Percentiles rank a stretch among this genome's conserved stretches.
These are phyloP conservation scores for Tetratostichococcus sp. DNA, from an alignment of 139 green algal genomes.

Conservation along the genomic window DNA sequence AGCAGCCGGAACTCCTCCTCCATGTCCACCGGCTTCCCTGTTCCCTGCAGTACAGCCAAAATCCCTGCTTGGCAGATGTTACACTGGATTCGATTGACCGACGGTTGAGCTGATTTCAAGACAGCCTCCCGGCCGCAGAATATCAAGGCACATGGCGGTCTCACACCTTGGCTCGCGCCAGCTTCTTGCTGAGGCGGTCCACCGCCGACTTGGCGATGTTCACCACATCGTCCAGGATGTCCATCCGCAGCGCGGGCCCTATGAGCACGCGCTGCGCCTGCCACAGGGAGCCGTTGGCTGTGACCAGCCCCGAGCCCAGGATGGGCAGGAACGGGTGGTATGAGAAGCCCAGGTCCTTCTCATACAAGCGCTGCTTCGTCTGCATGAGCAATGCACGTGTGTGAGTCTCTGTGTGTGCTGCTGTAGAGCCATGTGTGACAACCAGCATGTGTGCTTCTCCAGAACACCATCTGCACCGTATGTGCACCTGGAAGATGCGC, in stretches of 20 bases:
- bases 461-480: neutral
- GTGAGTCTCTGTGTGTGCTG: no score
- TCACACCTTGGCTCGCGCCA: slow-evolving; percentile 37
- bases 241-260: slow-evolving; percentile 73
- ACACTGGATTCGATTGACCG: no score
- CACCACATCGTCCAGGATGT: slow-evolving; percentile 89
- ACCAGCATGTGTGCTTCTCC: no score
- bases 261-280: slow-evolving; percentile 87
- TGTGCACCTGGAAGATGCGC: slow-evolving; percentile 70
- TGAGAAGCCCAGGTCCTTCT: slow-evolving; percentile 77
- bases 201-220: slow-evolving; percentile 65
- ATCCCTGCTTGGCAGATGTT: no score
- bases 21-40: slow-evolving; percentile 59
- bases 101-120: no score
- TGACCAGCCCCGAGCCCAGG: slow-evolving; percentile 91
- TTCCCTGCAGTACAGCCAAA: neutral
- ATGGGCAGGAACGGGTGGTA: slow-evolving; percentile 91
- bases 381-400: slow-evolving; percentile 6
- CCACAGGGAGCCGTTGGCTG: slow-evolving; percentile 81
- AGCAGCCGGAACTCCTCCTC: slow-evolving; percentile 88
- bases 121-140: no score
- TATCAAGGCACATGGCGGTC: neutral
- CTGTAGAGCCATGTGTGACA: no score
- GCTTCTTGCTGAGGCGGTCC: slow-evolving; percentile 68
- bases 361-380: slow-evolving; percentile 58